Conservation (phyloP, 192 early-diverging fungal genomes). For the Coemansia sp. region DNA sequence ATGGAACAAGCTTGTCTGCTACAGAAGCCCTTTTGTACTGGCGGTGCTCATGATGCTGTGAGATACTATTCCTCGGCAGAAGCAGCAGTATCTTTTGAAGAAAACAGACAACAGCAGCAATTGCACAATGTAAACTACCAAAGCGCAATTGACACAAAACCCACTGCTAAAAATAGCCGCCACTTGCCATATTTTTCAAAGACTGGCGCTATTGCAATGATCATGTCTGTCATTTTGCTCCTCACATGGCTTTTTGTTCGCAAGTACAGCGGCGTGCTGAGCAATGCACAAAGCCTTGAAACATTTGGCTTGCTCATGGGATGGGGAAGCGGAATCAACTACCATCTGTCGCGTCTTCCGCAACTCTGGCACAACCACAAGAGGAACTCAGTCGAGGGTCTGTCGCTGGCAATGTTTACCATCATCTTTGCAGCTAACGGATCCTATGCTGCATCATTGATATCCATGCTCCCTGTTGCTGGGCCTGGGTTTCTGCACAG, state of each 20-base stretch:
- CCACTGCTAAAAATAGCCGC: not conserved
- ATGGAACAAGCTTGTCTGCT: not conserved
- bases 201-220: not conserved
- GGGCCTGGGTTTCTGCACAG: constrained; percentile 8
- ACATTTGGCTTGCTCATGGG: constrained; percentile 63
- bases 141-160: not conserved
- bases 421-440: constrained; percentile 65
- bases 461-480: constrained; percentile 50
- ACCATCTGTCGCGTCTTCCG: constrained; percentile 71
- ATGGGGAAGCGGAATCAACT: constrained; percentile 66
- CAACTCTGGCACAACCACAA: constrained; percentile 71
- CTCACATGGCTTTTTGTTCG: constrained; percentile 7
- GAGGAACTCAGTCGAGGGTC: constrained; percentile 65
- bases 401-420: constrained; percentile 73
- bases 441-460: constrained; percentile 52
- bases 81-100: not conserved
- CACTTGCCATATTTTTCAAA: not conserved
- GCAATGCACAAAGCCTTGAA: not conserved
- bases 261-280: not conserved
- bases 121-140: not conserved
- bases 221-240: not conserved
- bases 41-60: not conserved
- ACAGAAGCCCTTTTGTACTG: not conserved
- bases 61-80: not conserved
- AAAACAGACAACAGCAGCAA: not conserved